Base-by-base conservation (phyloP, 164 flowering plant genomes). In the Tetrastigma voinierianum region DNA sequence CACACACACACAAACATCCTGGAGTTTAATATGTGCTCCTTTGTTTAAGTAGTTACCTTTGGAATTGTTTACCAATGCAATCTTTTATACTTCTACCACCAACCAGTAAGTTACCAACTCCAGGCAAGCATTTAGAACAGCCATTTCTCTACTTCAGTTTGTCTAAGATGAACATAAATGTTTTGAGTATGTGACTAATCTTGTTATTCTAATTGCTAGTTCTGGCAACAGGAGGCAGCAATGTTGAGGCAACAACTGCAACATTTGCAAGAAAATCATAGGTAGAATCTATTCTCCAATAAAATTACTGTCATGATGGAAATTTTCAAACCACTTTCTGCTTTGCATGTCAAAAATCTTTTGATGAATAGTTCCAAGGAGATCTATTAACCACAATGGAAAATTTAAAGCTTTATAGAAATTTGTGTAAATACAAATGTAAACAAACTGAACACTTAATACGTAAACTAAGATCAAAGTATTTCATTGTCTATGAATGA, bases 171-270 rank as follows among this genome's bases (percentile, higher is more conserved):
- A 63, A 49, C 8, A 32, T 15, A 47, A 23, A 46, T n/a, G 51
- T 25, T 16, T 20, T 32, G 15, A 24, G 17, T 13, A 46, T 40
- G 46, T 16, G 20, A 40, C 74, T 52, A 11, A 59, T 46, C 10
- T 25, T 20, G 43, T 12, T 4, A 24, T n/a, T 57, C 55, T 61
- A 51, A 45, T 69, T 69, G 19, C 62, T 72, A 82, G 85, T 77
- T 70, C 51, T 82, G 85, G 85, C 85, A 82, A 77, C 65, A 74
- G 77, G 85, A 82, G 57, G 81, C 78, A 61, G 76, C 79, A 69
- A 73, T 63, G 57, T 62, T 82, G 44, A 75, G 74, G 61, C 81
- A 82, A 59, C 79, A 79, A 59, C 64, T 82, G 66, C 82, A 77
- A 46, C 68, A 48, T 62, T 70, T 82, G 64, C 82, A 82, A 59